phyloP scores from a whole-genome alignment of 495 filamentous ascomycete species.

The Aspergillus diversus region DNA sequence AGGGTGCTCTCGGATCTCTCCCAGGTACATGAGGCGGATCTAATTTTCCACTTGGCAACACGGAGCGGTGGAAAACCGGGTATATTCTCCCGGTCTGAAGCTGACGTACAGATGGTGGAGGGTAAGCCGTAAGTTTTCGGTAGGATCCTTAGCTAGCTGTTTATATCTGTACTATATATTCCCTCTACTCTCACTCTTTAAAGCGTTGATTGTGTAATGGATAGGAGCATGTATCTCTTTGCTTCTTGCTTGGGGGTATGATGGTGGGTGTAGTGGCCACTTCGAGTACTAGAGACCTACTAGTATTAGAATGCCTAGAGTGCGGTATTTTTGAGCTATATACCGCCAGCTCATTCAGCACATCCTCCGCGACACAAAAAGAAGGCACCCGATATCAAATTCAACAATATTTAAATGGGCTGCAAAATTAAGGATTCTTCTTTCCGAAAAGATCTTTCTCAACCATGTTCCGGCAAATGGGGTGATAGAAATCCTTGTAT shows the following conservation, averaged over 20 bases:
- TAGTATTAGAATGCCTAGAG: neutral
- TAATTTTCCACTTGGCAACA: slow-evolving; percentile 41
- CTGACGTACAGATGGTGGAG: slow-evolving; percentile 42
- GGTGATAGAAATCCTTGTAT: slow-evolving; percentile 91
- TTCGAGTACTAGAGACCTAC: neutral
- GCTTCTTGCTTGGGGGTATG: neutral
- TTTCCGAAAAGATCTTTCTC: slow-evolving; percentile 77
- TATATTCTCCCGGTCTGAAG: slow-evolving; percentile 41
- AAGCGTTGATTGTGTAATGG: no score
- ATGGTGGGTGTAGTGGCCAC: neutral
- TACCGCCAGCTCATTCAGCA: neutral
- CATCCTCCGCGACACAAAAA: neutral
- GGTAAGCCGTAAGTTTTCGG: slow-evolving; percentile 26
- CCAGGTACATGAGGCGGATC: slow-evolving; percentile 60
- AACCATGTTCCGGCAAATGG: slow-evolving; percentile 81
- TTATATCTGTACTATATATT: neutral
- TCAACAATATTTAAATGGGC: neutral
- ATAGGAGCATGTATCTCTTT: neutral
- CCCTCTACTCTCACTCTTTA: no score
- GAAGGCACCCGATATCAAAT: no score
- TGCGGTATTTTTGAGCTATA: neutral
- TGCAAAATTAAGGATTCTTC: slow-evolving; percentile 27
- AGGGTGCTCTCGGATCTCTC: slow-evolving; percentile 65
- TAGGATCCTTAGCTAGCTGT: neutral
- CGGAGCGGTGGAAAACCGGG: slow-evolving; percentile 26